A percentile compares a stretch with the other conserved stretches of the same genome.
Conservation (phyloP, 768 basidiomycete species). For the Hirschioporus abietinus region DNA sequence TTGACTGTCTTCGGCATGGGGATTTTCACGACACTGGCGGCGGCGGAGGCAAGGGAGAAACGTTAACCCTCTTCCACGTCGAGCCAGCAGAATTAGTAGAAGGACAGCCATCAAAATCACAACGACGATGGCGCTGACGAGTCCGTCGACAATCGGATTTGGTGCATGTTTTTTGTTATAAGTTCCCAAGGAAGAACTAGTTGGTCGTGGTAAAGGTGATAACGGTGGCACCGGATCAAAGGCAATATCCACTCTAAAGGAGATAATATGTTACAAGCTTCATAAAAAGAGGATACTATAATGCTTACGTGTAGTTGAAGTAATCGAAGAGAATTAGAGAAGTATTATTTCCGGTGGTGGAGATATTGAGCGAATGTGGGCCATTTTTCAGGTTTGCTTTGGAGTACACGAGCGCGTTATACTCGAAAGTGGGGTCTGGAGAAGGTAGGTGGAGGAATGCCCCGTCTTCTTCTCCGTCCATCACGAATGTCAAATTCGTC, state of each 20-base stretch:
- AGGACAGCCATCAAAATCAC: background rate
- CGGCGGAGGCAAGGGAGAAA: too few relatives aligned
- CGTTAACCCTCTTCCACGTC: background rate
- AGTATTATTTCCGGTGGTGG: slow-evolving; percentile 9
- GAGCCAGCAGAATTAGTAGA: background rate
- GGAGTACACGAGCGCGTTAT: slow-evolving; percentile 32
- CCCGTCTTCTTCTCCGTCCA: slow-evolving; percentile 19
- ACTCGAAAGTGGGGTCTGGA: slow-evolving; percentile 19
- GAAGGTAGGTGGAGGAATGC: slow-evolving; percentile 14
- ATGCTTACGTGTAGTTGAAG: slow-evolving; percentile 34
- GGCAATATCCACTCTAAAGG: too few relatives aligned
- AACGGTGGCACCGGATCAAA: too few relatives aligned
- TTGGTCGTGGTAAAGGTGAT: too few relatives aligned
- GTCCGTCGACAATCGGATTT: background rate
- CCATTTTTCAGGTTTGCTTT: slow-evolving; percentile 20
- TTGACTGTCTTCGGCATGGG: background rate
- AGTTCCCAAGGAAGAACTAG: too few relatives aligned
- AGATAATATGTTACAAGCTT: background rate
- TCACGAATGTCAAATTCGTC: slow-evolving; percentile 7
- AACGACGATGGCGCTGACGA: background rate
- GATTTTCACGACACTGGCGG: background rate
- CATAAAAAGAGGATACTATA: background rate
- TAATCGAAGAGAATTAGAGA: slow-evolving; percentile 33
- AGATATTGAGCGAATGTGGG: slow-evolving; percentile 29
- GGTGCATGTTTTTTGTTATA: background rate